Conservation (phyloP, 768 basidiomycete genomes). For the Russula earlei region DNA sequence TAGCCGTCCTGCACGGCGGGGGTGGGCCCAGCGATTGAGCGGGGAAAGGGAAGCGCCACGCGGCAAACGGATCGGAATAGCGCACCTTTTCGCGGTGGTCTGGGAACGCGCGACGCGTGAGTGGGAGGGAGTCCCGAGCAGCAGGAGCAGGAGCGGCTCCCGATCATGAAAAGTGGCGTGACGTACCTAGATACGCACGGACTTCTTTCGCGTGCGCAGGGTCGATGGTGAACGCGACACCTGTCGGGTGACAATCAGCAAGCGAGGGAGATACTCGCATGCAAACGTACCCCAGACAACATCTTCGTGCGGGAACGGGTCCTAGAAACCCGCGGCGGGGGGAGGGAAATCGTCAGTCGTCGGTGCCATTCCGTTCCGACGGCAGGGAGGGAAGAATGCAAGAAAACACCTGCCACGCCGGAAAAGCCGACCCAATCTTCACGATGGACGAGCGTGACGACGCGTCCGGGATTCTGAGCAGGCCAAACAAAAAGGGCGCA, state of each 20-base stretch:
- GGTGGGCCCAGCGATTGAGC: no score
- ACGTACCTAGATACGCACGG: conserved; percentile 67
- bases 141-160: no score
- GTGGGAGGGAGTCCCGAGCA: no score
- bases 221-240: conserved; percentile 83
- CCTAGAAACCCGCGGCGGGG: conserved; percentile 30
- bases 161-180: no score
- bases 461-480: conserved; percentile 70
- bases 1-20: conserved; percentile 65
- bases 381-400: not conserved
- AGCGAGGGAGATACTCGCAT: not conserved
- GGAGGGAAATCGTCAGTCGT: no score
- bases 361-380: not conserved
- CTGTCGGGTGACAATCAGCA: conserved; percentile 36
- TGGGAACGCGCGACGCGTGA: not conserved
- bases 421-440: conserved; percentile 81
- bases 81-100: conserved; percentile 80
- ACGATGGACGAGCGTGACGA: conserved; percentile 83
- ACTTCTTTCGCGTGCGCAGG: conserved; percentile 66
- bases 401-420: conserved; percentile 40
- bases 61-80: not conserved
- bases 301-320: conserved; percentile 62
- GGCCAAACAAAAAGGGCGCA: no score
- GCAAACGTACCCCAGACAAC: conserved; percentile 68
- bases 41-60: no score